These are phyloP conservation scores for Lactifluus volemus DNA, from an alignment of 768 basidiomycete genomes.

Conservation along the genomic window DNA sequence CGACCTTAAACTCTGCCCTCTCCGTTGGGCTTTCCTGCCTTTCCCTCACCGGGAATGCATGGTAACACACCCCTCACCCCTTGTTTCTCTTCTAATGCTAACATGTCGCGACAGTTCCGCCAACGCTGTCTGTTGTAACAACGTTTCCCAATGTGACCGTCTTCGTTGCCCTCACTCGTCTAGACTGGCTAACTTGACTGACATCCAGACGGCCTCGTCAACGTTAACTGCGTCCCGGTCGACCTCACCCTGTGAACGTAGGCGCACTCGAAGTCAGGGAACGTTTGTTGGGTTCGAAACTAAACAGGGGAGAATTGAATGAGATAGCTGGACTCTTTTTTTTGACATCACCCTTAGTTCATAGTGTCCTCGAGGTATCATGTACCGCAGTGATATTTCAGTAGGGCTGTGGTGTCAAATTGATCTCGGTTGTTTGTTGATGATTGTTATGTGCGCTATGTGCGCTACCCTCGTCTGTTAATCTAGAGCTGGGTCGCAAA, in stretches of 20 bases:
- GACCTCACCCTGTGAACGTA: background rate
- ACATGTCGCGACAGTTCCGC: background rate
- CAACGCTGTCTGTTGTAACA: background rate
- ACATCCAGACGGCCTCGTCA: background rate
- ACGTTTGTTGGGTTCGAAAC: too few species aligned
- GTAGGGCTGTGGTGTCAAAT: background rate
- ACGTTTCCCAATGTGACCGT: background rate
- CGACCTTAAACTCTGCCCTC: background rate
- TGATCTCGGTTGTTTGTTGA: background rate
- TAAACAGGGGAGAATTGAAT: too few species aligned
- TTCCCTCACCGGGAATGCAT: background rate
- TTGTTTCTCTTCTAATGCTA: background rate
- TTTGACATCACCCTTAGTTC: background rate
- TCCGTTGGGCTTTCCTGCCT: background rate
- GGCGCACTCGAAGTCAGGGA: background rate
- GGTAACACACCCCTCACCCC: background rate
- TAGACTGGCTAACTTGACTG: background rate
- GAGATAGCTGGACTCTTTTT: background rate
- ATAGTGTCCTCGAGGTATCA: background rate
- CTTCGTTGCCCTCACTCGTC: background rate
- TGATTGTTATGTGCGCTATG: background rate
- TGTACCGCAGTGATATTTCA: background rate
- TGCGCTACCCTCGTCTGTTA: background rate
- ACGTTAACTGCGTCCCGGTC: background rate
- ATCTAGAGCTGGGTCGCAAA: too few species aligned